These are phyloP conservation scores for Podosphaera fusca DNA, from an alignment of 2,329 filamentous ascomycete genomes.

Conservation along the genomic window DNA sequence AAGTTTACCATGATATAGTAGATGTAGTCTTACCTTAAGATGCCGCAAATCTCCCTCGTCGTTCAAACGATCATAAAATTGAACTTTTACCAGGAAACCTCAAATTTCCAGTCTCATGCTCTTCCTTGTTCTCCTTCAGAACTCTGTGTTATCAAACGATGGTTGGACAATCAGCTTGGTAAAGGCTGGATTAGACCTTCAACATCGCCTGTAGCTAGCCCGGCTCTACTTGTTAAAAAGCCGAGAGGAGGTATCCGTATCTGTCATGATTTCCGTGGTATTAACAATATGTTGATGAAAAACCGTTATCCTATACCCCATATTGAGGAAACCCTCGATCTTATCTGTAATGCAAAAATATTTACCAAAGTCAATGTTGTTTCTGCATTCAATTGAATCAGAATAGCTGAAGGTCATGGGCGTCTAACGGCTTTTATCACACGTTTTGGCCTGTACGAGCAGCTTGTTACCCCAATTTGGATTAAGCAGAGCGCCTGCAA, in stretches of 20 bases:
- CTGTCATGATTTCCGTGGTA: background rate
- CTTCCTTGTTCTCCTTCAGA: too few species aligned
- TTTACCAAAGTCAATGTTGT: conserved; percentile 3
- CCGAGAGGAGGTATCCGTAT: background rate
- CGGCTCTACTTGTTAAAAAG: background rate
- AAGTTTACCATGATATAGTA: too few species aligned
- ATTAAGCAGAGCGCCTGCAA: too few species aligned
- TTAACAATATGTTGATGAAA: background rate
- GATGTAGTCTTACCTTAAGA: too few species aligned
- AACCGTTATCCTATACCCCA: background rate
- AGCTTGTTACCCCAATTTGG: background rate
- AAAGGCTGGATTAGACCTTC: background rate
- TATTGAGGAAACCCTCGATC: background rate
- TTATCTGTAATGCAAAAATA: background rate
- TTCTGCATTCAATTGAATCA: conserved; percentile 3
- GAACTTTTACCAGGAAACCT: too few species aligned
- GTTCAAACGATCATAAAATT: too few species aligned
- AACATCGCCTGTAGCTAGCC: background rate
- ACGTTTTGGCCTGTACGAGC: background rate
- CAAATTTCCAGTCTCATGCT: too few species aligned
- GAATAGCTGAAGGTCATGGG: conserved; percentile 6
- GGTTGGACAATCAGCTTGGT: background rate
- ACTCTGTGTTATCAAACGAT: too few species aligned
- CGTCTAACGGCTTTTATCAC: conserved; percentile 6
- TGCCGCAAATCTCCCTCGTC: too few species aligned